These are phyloP conservation scores for Candida vartiovaarae DNA, from an alignment of 805 yeast genomes.

Conservation along the genomic window DNA sequence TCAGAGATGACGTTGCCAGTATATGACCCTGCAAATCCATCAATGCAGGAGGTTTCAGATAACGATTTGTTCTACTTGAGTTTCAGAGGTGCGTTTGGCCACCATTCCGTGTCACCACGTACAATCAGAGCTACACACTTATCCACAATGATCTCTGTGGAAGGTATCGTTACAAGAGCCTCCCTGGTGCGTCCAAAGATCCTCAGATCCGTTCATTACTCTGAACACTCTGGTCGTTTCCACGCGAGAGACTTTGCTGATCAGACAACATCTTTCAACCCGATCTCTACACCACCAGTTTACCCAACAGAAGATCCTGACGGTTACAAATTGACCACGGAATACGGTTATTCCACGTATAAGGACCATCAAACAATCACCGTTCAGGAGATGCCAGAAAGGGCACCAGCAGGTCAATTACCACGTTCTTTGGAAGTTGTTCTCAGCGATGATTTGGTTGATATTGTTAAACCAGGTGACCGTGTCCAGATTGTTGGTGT, in stretches of 20 bases:
- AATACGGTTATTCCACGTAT: conserved; percentile 87
- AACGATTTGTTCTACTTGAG: conserved; percentile 66
- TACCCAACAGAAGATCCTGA: conserved; percentile 92
- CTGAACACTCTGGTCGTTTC: conserved; percentile 75
- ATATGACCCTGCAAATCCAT: conserved; percentile 54
- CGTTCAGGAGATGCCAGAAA: conserved; percentile 95
- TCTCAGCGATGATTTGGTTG: conserved; percentile 83
- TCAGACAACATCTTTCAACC: conserved; percentile 84
- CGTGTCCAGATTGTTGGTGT: conserved; percentile 89
- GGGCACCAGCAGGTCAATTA: conserved; percentile 98
- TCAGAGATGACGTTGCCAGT: conserved; percentile 70
- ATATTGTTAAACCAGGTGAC: conserved; percentile 90
- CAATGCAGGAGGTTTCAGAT: conserved; percentile 45
- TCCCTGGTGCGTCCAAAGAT: conserved; percentile 91
- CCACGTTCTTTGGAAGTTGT: conserved; percentile 91
- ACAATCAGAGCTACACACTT: conserved; percentile 70
- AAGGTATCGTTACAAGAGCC: conserved; percentile 93
- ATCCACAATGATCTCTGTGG: conserved; percentile 78
- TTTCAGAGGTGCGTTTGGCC: conserved; percentile 88
- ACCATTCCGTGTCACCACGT: conserved; percentile 81
- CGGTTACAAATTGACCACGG: conserved; percentile 82
- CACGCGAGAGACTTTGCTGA: conserved; percentile 91
- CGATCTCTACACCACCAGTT: conserved; percentile 72
- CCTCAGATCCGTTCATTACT: conserved; percentile 86
- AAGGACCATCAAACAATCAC: conserved; percentile 92